These are phyloP conservation scores for Spergularia bocconei DNA, from an alignment of 148 eudicot genomes.

Conservation along the genomic window DNA sequence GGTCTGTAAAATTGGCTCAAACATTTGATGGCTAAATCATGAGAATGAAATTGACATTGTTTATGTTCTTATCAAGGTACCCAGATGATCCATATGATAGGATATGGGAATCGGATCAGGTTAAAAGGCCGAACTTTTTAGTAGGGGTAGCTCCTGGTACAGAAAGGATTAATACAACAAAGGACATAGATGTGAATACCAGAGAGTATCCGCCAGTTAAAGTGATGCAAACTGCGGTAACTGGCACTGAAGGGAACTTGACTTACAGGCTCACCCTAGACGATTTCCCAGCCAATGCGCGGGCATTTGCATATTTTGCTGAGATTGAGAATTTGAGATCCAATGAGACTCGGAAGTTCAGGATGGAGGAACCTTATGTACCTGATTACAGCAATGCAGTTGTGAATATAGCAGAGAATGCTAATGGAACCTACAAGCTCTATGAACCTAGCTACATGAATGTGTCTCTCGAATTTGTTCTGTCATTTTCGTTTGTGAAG, in stretches of 20 bases:
- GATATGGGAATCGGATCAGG: slow-evolving; percentile 95
- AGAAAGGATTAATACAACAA: slow-evolving; percentile 65
- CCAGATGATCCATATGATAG: slow-evolving; percentile 98
- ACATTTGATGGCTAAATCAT: slow-evolving; percentile 6
- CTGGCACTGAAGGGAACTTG: slow-evolving; percentile 67
- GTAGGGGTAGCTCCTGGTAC: slow-evolving; percentile 92
- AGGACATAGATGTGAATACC: slow-evolving; percentile 59
- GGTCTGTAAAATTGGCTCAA: not conserved
- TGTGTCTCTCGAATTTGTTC: slow-evolving; percentile 69
- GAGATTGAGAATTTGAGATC: slow-evolving; percentile 65
- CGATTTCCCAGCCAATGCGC: slow-evolving; percentile 91
- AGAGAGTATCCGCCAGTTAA: slow-evolving; percentile 92
- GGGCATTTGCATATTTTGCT: slow-evolving; percentile 93
- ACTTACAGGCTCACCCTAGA: slow-evolving; percentile 79
- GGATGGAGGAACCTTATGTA: slow-evolving; percentile 66
- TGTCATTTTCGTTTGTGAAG: slow-evolving; percentile 76
- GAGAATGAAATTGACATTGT: not conserved
- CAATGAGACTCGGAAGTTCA: slow-evolving; percentile 75
- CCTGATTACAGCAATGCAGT: slow-evolving; percentile 94
- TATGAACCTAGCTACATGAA: slow-evolving; percentile 98
- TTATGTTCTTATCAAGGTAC: slow-evolving; percentile 53
- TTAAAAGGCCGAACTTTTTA: slow-evolving; percentile 71
- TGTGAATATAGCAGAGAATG: slow-evolving; percentile 91
- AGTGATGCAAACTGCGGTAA: slow-evolving; percentile 97
- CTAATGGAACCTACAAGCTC: slow-evolving; percentile 85